These are phyloP conservation scores for maize (Zea mays) DNA, from an alignment of 176 grass and related monocot genomes.

Conservation along the genomic window Zm-B73-REFERENCE-NAM-5.0 NC_050103.1:124095501-124096000, in stretches of 20 bases:
- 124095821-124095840: background rate
- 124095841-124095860: background rate
- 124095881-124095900: background rate
- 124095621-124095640: background rate
- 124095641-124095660: background rate
- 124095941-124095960: background rate
- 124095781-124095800: background rate
- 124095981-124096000: no score
- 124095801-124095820: background rate
- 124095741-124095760: background rate
- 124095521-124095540: slow-evolving; percentile 38
- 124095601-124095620: background rate
- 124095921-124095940: background rate
- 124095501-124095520: slow-evolving; percentile 9
- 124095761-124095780: background rate
- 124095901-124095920: background rate
- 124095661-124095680: slow-evolving; percentile 1
- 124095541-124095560: slow-evolving; percentile 91
- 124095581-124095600: slow-evolving; percentile 74
- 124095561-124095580: slow-evolving; percentile 81
- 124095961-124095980: background rate
- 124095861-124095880: background rate
- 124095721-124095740: background rate
- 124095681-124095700: background rate
- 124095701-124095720: slow-evolving; percentile 1